Percentiles rank a stretch among this genome's conserved stretches.
Conservation (phyloP, 352 stramenopile species). For the Globisporangium cederbergense region DNA sequence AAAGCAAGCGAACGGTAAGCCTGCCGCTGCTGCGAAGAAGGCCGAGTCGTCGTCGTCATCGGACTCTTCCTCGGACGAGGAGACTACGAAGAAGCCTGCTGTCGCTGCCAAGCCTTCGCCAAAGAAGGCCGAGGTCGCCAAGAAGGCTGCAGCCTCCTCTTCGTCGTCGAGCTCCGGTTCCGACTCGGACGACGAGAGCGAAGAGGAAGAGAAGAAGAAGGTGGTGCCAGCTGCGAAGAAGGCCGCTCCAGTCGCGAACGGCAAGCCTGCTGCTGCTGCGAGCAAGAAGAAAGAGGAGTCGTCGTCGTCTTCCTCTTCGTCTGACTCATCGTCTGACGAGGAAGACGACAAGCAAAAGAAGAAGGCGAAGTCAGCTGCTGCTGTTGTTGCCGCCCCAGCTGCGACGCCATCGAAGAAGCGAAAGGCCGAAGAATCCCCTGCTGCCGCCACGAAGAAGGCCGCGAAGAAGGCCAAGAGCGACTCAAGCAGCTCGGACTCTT, state of each 20-base stretch:
- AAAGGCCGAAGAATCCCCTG: slow-evolving; percentile 36
- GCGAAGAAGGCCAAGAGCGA: slow-evolving; percentile 38
- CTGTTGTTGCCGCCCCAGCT: slow-evolving; percentile 21
- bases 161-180: slow-evolving; percentile 44
- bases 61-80: slow-evolving; percentile 32
- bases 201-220: slow-evolving; percentile 35
- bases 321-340: slow-evolving; percentile 37
- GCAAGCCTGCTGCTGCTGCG: slow-evolving; percentile 12
- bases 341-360: slow-evolving; percentile 28
- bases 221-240: slow-evolving; percentile 24
- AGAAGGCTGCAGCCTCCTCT: slow-evolving; percentile 24
- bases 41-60: slow-evolving; percentile 21
- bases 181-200: slow-evolving; percentile 48
- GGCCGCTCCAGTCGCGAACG: slow-evolving; percentile 19
- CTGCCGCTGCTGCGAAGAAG: slow-evolving; percentile 22
- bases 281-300: slow-evolving; percentile 23
- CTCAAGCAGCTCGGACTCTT: slow-evolving; percentile 45
- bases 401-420: slow-evolving; percentile 40
- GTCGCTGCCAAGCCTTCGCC: slow-evolving; percentile 10
- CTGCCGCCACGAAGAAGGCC: slow-evolving; percentile 18
- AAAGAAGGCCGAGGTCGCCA: slow-evolving; percentile 21
- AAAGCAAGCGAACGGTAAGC: slow-evolving; percentile 23
- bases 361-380: slow-evolving; percentile 25
- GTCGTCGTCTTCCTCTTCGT: slow-evolving; percentile 36
- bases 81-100: slow-evolving; percentile 33